phyloP scores from a whole-genome alignment of 495 filamentous ascomycete genomes.

The Stereocaulon alpinum region DNA sequence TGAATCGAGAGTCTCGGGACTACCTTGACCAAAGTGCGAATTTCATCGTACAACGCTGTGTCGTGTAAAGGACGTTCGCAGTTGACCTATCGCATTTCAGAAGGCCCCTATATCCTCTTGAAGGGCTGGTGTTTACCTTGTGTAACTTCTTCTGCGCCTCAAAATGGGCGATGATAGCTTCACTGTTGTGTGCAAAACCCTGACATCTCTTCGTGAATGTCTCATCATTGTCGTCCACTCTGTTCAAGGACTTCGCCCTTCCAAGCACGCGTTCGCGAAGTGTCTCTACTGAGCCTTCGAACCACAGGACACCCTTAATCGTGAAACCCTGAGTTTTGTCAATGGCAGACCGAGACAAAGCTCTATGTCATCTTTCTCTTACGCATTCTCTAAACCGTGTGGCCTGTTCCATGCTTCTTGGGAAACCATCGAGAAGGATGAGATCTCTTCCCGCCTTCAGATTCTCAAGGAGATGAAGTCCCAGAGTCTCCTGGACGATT shows the following conservation, averaged over 20 bases:
- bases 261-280: background rate
- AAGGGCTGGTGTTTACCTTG: background rate
- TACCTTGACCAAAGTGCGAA: background rate
- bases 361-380: background rate
- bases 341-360: background rate
- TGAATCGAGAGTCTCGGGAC: background rate
- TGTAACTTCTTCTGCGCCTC: background rate
- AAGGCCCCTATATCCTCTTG: background rate
- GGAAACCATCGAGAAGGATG: slow-evolving; percentile 33
- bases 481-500: slow-evolving; percentile 14
- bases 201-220: slow-evolving; percentile 10
- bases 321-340: background rate
- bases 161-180: slow-evolving; percentile 9
- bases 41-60: background rate
- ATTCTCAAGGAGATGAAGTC: slow-evolving; percentile 15
- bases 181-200: slow-evolving; percentile 4
- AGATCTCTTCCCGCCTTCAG: slow-evolving; percentile 10
- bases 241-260: slow-evolving; percentile 10
- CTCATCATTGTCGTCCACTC: slow-evolving; percentile 11
- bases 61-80: background rate
- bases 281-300: background rate
- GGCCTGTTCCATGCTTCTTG: slow-evolving; percentile 27
- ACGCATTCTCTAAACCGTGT: slow-evolving; percentile 26
- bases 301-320: slow-evolving; percentile 10
- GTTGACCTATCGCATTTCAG: background rate